A percentile compares a stretch with the other conserved stretches of the same genome.
These are phyloP conservation scores for Kernera saxatilis DNA, from an alignment of 345 rosid genomes.

Conservation along the genomic window DNA sequence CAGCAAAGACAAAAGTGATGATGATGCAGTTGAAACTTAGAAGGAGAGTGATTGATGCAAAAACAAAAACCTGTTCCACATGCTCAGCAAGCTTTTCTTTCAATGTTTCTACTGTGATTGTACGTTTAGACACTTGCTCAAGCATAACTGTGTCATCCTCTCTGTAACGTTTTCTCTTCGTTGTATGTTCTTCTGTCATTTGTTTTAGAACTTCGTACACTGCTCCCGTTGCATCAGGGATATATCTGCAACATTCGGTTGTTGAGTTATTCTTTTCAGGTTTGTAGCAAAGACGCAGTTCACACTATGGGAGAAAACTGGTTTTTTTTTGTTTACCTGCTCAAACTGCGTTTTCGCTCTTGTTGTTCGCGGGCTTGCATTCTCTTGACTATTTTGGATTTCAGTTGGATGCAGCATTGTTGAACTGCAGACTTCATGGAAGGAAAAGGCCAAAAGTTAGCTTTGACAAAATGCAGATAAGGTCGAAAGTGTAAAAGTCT, in stretches of 20 bases:
- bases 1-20: not conserved
- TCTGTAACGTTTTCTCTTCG: conserved; percentile 50
- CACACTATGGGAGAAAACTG: not conserved
- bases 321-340: conserved; percentile 46
- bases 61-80: conserved; percentile 69
- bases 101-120: conserved; percentile 67
- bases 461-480: not conserved
- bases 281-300: not conserved
- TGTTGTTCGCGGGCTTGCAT: conserved; percentile 91
- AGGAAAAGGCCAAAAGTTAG: conserved; percentile 3
- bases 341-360: conserved; percentile 81
- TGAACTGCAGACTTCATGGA: conserved; percentile 73
- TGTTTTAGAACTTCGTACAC: conserved; percentile 67
- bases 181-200: conserved; percentile 52
- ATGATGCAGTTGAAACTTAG: not conserved
- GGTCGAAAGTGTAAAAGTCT: not conserved
- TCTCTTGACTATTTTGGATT: conserved; percentile 75
- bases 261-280: not conserved
- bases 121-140: conserved; percentile 46
- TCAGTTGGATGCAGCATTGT: conserved; percentile 95
- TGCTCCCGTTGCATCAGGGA: conserved; percentile 80
- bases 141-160: conserved; percentile 53
- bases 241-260: conserved; percentile 46
- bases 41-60: not conserved
- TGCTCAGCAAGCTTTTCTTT: conserved; percentile 68